phyloP scores from a whole-genome alignment of 495 filamentous ascomycete genomes.

The Pseudomonodictys pantanalensis region DNA sequence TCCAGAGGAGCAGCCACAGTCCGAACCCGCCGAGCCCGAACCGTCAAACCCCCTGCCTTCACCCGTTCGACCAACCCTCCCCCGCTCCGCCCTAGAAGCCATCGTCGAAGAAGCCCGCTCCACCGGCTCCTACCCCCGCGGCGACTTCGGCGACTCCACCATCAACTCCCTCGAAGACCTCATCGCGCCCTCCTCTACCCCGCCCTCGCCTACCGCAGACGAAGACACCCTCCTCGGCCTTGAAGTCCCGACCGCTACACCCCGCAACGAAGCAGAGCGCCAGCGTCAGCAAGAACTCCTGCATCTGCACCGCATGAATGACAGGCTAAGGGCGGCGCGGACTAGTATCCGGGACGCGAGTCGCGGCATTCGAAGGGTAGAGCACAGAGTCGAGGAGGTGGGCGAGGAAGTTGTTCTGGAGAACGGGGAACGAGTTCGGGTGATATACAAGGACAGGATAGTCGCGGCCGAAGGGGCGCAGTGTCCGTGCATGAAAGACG shows the following conservation, averaged over 20 bases:
- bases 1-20: slow-evolving; percentile 3
- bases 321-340: slow-evolving; percentile 35
- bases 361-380: slow-evolving; percentile 39
- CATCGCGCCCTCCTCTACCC: slow-evolving; percentile 36
- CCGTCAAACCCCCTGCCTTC: no score
- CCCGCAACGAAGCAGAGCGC: slow-evolving; percentile 32
- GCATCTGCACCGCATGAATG: slow-evolving; percentile 41
- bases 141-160: slow-evolving; percentile 54
- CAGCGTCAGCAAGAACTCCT: slow-evolving; percentile 38
- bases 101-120: slow-evolving; percentile 50
- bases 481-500: slow-evolving; percentile 25
- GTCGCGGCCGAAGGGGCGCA: no score
- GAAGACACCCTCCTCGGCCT: slow-evolving; percentile 34
- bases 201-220: slow-evolving; percentile 29
- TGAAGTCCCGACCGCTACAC: slow-evolving; percentile 12
- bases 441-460: slow-evolving; percentile 13
- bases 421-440: slow-evolving; percentile 4
- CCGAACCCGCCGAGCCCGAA: neutral
- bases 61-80: slow-evolving; percentile 9
- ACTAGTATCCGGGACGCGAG: slow-evolving; percentile 42
- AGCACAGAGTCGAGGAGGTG: slow-evolving; percentile 34
- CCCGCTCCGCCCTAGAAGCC: slow-evolving; percentile 43
- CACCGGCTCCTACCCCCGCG: slow-evolving; percentile 33
- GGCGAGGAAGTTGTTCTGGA: slow-evolving; percentile 4
- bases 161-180: slow-evolving; percentile 62